Percentiles rank a stretch among this genome's conserved stretches.
Conservation (phyloP, 1,139 yeast species). For the Saccharomyces hybrid region DNA sequence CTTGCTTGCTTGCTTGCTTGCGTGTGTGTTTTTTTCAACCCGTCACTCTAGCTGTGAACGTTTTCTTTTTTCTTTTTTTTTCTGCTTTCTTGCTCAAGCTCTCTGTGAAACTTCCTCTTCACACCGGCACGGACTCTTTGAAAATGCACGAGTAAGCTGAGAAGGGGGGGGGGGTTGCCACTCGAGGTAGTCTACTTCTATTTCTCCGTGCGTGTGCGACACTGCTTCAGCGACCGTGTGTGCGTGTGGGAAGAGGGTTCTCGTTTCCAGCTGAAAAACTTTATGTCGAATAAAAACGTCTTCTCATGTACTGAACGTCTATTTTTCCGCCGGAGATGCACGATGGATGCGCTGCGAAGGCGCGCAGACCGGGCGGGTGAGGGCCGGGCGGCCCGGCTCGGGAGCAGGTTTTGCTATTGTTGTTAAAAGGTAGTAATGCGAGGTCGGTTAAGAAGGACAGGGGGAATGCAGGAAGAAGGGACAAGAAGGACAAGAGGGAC, state of each 20-base stretch:
- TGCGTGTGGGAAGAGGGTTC: not conserved
- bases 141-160: not conserved
- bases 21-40: not conserved
- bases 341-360: conserved; percentile 1
- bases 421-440: not conserved
- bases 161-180: too few species aligned
- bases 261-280: conserved; percentile 1
- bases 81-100: not conserved
- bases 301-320: conserved; percentile 2
- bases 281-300: not conserved
- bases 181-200: not conserved
- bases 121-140: not conserved
- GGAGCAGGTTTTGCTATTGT: not conserved
- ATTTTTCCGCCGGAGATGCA: conserved; percentile 1
- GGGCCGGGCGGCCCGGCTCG: not conserved
- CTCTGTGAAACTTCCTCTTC: not conserved
- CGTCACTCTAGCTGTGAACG: not conserved
- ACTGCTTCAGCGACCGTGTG: not conserved
- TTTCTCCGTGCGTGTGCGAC: not conserved
- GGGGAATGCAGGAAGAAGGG: not conserved
- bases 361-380: not conserved
- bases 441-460: not conserved
- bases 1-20: not conserved
- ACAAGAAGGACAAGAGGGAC: too few species aligned
- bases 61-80: not conserved